A percentile compares a stretch with the other conserved stretches of the same genome.
phyloP scores from a whole-genome alignment of 306 rosid genomes.

The Castanopsis chinensis region DNA sequence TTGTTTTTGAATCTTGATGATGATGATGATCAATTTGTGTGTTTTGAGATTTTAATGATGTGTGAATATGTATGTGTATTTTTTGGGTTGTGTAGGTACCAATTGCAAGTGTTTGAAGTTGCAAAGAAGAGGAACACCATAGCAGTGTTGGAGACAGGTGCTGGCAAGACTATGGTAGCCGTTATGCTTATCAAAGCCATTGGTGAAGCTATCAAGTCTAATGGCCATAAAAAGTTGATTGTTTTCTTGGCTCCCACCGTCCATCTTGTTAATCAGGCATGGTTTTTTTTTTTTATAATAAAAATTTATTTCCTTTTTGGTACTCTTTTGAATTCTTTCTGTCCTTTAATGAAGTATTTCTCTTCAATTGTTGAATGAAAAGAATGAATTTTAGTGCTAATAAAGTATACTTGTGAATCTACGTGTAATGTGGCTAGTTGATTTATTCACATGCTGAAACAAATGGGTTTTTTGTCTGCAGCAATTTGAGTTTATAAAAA shows the following conservation, averaged over 20 bases:
- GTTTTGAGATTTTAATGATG: neutral
- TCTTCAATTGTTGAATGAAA: neutral
- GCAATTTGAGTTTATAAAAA: constrained; percentile 64
- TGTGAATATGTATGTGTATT: neutral
- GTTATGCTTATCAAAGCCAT: constrained; percentile 66
- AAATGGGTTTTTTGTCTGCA: constrained; percentile 40
- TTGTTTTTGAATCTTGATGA: neutral
- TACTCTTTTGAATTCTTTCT: neutral
- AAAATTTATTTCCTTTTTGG: neutral
- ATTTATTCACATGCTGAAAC: constrained; percentile 10
- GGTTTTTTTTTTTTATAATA: neutral
- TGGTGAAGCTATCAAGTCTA: constrained; percentile 43
- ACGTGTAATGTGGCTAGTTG: constrained; percentile 10
- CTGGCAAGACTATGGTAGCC: constrained; percentile 80
- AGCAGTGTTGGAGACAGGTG: constrained; percentile 81
- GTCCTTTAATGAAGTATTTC: neutral
- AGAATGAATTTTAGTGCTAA: neutral
- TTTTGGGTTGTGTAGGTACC: constrained; percentile 45
- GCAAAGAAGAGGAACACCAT: constrained; percentile 69
- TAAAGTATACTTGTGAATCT: neutral
- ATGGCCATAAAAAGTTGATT: constrained; percentile 38
- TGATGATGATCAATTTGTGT: neutral
- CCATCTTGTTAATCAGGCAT: constrained; percentile 83
- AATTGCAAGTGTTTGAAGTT: constrained; percentile 57
- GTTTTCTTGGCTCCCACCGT: constrained; percentile 90